Conservation (phyloP, 2,329 filamentous ascomycete genomes). For the Sporothrix dimorphospora region DNA sequence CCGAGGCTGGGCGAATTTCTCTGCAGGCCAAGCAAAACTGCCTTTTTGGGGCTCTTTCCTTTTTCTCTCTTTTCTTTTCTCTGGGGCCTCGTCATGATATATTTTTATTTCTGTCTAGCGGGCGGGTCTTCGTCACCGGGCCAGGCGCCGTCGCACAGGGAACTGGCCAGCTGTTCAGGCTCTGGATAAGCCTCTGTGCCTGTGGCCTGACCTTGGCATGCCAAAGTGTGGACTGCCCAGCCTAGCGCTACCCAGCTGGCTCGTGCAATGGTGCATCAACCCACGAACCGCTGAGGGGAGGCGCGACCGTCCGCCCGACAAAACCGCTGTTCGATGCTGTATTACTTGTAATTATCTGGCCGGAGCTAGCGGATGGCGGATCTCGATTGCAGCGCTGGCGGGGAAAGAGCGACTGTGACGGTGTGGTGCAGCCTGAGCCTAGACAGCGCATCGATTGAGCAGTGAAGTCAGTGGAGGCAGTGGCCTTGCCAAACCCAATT, state of each 20-base stretch:
- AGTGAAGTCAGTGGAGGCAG: background rate
- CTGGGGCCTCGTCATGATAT: background rate
- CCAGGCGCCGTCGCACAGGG: slow-evolving; percentile 1
- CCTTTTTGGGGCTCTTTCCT: background rate
- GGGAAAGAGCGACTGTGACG: slow-evolving; percentile 12
- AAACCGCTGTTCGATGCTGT: background rate
- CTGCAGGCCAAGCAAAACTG: background rate
- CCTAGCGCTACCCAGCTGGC: background rate
- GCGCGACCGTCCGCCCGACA: background rate
- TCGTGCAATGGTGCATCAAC: slow-evolving; percentile 1
- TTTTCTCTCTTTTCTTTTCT: background rate
- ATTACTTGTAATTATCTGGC: too few species aligned
- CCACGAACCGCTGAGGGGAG: background rate
- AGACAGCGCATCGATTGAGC: background rate
- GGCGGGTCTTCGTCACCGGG: slow-evolving; percentile 19
- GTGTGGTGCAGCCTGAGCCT: background rate
- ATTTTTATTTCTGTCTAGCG: background rate
- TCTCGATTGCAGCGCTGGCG: background rate
- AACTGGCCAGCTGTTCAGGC: background rate
- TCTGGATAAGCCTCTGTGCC: background rate
- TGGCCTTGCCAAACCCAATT: too few species aligned
- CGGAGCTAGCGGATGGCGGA: slow-evolving; percentile 6
- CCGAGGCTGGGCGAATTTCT: background rate
- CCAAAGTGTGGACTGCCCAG: background rate
- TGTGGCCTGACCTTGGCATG: background rate